phyloP scores from a whole-genome alignment of 2,329 filamentous ascomycete genomes.

The Grosmannia clavigera region DNA sequence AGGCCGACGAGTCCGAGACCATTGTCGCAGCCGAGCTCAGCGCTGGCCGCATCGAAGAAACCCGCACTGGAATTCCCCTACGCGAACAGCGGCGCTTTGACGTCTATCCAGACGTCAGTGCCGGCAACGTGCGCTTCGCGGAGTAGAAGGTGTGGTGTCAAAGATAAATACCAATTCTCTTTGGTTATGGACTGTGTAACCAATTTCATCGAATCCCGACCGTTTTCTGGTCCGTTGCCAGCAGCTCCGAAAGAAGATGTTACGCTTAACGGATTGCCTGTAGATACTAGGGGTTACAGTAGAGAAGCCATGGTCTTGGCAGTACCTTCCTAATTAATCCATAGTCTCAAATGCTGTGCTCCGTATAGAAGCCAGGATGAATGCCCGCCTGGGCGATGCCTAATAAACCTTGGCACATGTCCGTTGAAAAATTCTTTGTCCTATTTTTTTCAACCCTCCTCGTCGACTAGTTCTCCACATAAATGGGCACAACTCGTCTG shows the following conservation, averaged over 20 bases:
- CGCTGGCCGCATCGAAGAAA: constrained; percentile 56
- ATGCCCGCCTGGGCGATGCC: background rate
- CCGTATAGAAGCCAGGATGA: background rate
- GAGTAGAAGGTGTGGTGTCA: background rate
- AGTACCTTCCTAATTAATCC: no score
- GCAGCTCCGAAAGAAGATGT: no score
- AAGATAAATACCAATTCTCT: no score
- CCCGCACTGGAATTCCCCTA: constrained; percentile 73
- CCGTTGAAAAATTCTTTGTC: background rate
- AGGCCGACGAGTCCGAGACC: constrained; percentile 67
- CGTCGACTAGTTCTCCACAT: background rate
- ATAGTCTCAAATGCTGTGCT: no score
- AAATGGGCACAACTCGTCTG: background rate
- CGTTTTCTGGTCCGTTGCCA: no score
- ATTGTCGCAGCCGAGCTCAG: constrained; percentile 64
- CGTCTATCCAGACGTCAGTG: constrained; percentile 82
- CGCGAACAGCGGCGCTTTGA: constrained; percentile 81
- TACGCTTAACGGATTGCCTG: no score
- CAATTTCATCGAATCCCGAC: no score
- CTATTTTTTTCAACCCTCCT: background rate
- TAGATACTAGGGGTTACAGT: no score
- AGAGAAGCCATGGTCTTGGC: no score
- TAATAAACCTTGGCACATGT: background rate
- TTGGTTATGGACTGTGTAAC: no score
- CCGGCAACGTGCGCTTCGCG: constrained; percentile 30